Conservation (phyloP, 2,329 filamentous ascomycete species). For the Pseudodiploospora longispora region DNA sequence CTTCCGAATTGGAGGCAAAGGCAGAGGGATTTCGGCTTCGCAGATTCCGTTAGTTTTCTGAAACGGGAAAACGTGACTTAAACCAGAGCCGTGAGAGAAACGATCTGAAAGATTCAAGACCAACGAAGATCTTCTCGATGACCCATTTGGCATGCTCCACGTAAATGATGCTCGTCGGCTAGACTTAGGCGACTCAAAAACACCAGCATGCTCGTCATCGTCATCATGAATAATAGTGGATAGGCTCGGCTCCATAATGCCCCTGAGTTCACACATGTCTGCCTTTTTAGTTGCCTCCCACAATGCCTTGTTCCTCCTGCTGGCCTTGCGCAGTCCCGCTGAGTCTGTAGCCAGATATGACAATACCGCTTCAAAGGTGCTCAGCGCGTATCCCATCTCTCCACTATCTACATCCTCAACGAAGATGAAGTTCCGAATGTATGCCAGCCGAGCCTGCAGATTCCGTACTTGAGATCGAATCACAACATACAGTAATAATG, state of each 20-base stretch:
- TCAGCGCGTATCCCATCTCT: conserved; percentile 91
- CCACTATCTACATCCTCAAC: conserved; percentile 96
- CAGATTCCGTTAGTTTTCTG: conserved; percentile 45
- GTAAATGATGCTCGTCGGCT: conserved; percentile 38
- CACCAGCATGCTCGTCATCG: conserved; percentile 38
- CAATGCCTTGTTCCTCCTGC: conserved; percentile 72
- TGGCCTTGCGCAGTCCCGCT: conserved; percentile 71
- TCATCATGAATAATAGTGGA: conserved; percentile 40
- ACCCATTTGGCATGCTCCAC: conserved; percentile 39
- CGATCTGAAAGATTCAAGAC: conserved; percentile 36
- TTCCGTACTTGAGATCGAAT: conserved; percentile 84
- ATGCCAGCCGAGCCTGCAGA: conserved; percentile 80
- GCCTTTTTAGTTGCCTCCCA: conserved; percentile 84
- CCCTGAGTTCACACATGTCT: conserved; percentile 64
- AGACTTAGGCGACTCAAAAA: conserved; percentile 28
- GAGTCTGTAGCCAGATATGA: conserved; percentile 82
- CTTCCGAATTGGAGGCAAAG: conserved; percentile 35
- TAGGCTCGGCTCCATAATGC: conserved; percentile 67
- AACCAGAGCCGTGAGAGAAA: conserved; percentile 47
- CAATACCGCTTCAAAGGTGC: conserved; percentile 90
- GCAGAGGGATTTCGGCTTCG: conserved; percentile 22
- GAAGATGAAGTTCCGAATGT: conserved; percentile 96
- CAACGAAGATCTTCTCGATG: conserved; percentile 35
- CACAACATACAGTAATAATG: conserved; percentile 81
- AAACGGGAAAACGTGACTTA: conserved; percentile 89